Evolutionary conservation across 2,329 filamentous ascomycete species (phyloP).

Genomic region (Alternaria incomplexa): DNA sequence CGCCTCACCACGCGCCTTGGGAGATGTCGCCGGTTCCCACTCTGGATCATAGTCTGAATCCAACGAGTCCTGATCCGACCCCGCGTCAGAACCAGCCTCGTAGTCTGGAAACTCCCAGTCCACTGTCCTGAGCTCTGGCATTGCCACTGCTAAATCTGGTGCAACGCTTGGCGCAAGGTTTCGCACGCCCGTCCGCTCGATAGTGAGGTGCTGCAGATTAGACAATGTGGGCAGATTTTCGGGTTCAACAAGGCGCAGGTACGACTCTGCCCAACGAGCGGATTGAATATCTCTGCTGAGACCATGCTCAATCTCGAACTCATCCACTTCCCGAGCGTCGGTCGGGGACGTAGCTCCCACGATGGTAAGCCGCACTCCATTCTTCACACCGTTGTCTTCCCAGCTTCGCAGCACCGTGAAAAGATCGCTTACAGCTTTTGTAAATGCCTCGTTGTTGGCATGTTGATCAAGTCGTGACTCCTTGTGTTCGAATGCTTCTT

Average conservation of each 20-base stretch:
- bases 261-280: neutral
- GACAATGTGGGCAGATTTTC: constrained; percentile 2
- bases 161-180: constrained; percentile 6
- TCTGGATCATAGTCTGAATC: neutral
- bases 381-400: constrained; percentile 9
- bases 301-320: constrained; percentile 2
- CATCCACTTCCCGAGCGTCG: constrained; percentile 5
- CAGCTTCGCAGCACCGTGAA: constrained; percentile 4
- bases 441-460: constrained; percentile 4
- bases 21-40: neutral
- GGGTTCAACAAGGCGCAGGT: neutral
- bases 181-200: neutral
- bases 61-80: constrained; percentile 4
- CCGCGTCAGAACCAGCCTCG: neutral
- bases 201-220: constrained; percentile 5
- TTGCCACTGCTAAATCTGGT: neutral
- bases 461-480: constrained; percentile 3
- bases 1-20: neutral
- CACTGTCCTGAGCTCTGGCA: constrained; percentile 5
- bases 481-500: constrained; percentile 5
- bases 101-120: constrained; percentile 7
- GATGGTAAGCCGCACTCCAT: constrained; percentile 1
- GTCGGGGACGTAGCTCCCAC: neutral
- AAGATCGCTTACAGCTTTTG: neutral
- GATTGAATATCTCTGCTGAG: constrained; percentile 1